phyloP scores from a whole-genome alignment of 2,329 filamentous ascomycete species.

The Penicillium hordei region DNA sequence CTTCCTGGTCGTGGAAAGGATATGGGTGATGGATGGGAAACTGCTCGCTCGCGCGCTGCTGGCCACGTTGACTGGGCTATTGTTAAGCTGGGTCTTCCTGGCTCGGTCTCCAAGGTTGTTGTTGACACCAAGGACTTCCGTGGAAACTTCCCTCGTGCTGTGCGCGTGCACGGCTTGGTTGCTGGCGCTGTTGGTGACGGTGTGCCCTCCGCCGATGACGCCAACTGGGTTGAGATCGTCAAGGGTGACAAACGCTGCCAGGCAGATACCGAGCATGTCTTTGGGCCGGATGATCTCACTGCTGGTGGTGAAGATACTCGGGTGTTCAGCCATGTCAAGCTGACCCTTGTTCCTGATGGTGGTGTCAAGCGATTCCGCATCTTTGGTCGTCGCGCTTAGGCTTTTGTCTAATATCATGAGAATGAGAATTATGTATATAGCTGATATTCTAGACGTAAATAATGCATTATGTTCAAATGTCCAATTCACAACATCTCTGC shows the following conservation, averaged over 20 bases:
- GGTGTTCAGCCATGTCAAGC: constrained; percentile 77
- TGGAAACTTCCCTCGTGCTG: constrained; percentile 45
- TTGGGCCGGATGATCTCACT: constrained; percentile 30
- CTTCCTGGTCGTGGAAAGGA: constrained; percentile 46
- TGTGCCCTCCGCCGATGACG: constrained; percentile 36
- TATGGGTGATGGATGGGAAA: constrained; percentile 50
- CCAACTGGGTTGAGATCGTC: constrained; percentile 40
- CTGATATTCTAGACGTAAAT: neutral
- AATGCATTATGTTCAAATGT: neutral
- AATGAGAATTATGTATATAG: constrained; percentile 7
- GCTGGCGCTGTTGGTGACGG: constrained; percentile 10
- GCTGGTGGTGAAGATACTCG: constrained; percentile 61
- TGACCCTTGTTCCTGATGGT: constrained; percentile 90
- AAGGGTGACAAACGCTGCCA: constrained; percentile 39
- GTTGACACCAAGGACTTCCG: constrained; percentile 49
- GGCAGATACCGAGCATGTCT: constrained; percentile 45
- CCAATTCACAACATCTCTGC: too few species aligned
- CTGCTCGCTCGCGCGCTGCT: constrained; percentile 39
- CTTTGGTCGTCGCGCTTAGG: constrained; percentile 58
- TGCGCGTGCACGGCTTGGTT: constrained; percentile 41
- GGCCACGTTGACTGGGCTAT: constrained; percentile 47
- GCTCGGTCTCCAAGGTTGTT: constrained; percentile 39
- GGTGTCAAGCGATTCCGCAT: constrained; percentile 85
- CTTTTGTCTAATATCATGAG: neutral
- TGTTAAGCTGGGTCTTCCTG: constrained; percentile 41